Conservation (phyloP, 2,329 filamentous ascomycete species). For the Lecanicillium sp. region DNA sequence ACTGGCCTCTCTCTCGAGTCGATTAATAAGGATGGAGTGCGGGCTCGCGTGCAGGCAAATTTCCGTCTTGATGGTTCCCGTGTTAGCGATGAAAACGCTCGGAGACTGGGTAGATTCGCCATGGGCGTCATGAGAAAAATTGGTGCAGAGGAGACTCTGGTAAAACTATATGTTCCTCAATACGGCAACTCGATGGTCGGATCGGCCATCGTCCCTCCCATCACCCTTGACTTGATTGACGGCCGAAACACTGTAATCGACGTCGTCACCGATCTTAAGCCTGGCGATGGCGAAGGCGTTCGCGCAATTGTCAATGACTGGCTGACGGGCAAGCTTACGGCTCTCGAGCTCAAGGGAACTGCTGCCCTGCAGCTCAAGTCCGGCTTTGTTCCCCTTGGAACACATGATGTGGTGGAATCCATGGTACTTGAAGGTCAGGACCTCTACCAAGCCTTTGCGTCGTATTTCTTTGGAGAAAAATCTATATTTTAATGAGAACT, state of each 20-base stretch:
- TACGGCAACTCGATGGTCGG: conserved; percentile 73
- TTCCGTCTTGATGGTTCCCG: conserved; percentile 72
- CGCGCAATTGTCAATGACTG: conserved; percentile 80
- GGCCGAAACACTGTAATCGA: conserved; percentile 71
- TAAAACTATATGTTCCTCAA: conserved; percentile 74
- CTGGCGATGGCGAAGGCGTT: conserved; percentile 70
- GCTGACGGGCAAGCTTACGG: conserved; percentile 67
- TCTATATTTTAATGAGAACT: conserved; percentile 23
- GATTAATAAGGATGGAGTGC: conserved; percentile 70
- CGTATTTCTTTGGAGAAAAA: conserved; percentile 54
- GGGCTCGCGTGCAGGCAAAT: conserved; percentile 71
- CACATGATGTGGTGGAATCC: conserved; percentile 64
- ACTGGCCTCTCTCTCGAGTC: conserved; percentile 78
- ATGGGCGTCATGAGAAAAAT: conserved; percentile 75
- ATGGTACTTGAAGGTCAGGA: conserved; percentile 77
- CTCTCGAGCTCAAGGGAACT: conserved; percentile 64
- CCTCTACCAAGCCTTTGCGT: conserved; percentile 55
- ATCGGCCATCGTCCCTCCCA: conserved; percentile 63
- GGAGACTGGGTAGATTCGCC: conserved; percentile 66
- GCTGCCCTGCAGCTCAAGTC: conserved; percentile 68
- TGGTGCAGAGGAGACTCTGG: conserved; percentile 62
- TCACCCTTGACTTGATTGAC: conserved; percentile 70
- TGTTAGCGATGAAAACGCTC: conserved; percentile 61
- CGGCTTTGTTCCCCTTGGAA: conserved; percentile 71
- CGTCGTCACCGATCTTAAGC: conserved; percentile 65